Evolutionary conservation across 2,329 filamentous ascomycete species (phyloP), one percentile per base, ranked within the genome.

Genomic region (Neospermospora avenae): DNA sequence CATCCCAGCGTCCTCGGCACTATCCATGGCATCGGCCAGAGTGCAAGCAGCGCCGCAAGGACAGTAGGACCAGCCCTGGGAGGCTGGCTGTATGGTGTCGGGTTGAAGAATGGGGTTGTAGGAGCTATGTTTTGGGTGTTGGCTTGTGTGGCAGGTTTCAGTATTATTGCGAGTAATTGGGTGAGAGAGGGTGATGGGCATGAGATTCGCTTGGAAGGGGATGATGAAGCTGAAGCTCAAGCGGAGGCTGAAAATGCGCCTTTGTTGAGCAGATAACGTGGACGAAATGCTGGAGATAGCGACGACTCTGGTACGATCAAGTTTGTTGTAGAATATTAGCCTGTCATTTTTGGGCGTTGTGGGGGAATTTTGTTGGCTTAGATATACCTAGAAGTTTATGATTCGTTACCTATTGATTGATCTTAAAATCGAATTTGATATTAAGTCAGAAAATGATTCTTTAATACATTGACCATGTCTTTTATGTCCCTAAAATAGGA

Each of bases 161-260:
- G 59, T 49, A 68, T 66, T 18, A 60, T 81, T 4, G 78, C 80
- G 4, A 86, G 82, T 56, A 77, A 80, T 65, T 78, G 81, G 61
- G 81, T 88, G 8, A 75, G 74, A 55, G 85, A 88, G 65, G 85
- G 85, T 0, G 76, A 85, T 67, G 86, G 86, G 0, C 84, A 88
- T 70, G 85, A 88, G 71, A 82, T 88, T 48, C 78, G 84, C 77
- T 70, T 88, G 1, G 82, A 86, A 28, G 85, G 84, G 0, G 85
- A 88, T 63, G 79, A 82, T 28, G 80, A 81, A 34, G 77, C 76
- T 1, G 70, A 72, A 35, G 69, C 60, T 10, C 69, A 71, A 54
- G 68, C 67, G 4, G 64, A 64, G 10, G 44, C 22, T 22, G 63
- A 61, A 42, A 70, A 69, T 62, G 60, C 59, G 31, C 53, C 57